A percentile compares a stretch with the other conserved stretches of the same genome.
phyloP scores from a whole-genome alignment of 345 rosid species.

The Corchorus capsularis region DNA sequence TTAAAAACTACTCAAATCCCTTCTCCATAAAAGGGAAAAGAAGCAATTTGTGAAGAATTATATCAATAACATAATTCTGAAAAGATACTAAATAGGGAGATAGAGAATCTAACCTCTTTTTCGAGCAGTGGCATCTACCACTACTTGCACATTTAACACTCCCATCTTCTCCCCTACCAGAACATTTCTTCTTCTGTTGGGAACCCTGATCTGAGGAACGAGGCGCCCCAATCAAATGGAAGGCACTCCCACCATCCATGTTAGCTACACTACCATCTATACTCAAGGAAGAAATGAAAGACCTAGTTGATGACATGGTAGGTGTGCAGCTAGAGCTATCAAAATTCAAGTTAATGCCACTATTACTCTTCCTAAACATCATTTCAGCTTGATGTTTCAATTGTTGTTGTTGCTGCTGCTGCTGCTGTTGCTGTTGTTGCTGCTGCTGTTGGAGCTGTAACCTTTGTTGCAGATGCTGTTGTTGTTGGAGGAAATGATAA shows the following conservation, averaged over 20 bases:
- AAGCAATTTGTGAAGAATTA: background rate
- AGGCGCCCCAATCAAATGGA: slow-evolving; percentile 56
- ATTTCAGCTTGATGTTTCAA: slow-evolving; percentile 76
- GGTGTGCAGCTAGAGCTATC: slow-evolving; percentile 82
- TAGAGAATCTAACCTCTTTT: slow-evolving; percentile 57
- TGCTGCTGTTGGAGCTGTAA: slow-evolving; percentile 54
- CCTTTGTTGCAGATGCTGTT: slow-evolving; percentile 54
- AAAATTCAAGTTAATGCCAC: slow-evolving; percentile 69
- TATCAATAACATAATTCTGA: background rate
- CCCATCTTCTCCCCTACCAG: slow-evolving; percentile 67
- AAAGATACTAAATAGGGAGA: background rate
- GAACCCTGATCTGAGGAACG: slow-evolving; percentile 69
- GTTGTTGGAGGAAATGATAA: slow-evolving; percentile 51
- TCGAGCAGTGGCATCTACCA: slow-evolving; percentile 74
- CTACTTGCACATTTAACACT: slow-evolving; percentile 67
- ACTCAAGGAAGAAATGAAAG: slow-evolving; percentile 78
- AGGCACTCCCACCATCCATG: slow-evolving; percentile 52
- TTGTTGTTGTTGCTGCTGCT: slow-evolving; percentile 48
- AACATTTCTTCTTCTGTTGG: slow-evolving; percentile 69
- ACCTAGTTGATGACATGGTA: slow-evolving; percentile 68
- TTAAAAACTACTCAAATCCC: background rate
- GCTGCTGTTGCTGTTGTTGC: slow-evolving; percentile 34
- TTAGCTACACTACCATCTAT: slow-evolving; percentile 73
- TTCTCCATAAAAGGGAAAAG: background rate
- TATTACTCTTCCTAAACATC: slow-evolving; percentile 62